phyloP scores from a whole-genome alignment of 805 yeast species.

The Metschnikowia picachoensis region DNA sequence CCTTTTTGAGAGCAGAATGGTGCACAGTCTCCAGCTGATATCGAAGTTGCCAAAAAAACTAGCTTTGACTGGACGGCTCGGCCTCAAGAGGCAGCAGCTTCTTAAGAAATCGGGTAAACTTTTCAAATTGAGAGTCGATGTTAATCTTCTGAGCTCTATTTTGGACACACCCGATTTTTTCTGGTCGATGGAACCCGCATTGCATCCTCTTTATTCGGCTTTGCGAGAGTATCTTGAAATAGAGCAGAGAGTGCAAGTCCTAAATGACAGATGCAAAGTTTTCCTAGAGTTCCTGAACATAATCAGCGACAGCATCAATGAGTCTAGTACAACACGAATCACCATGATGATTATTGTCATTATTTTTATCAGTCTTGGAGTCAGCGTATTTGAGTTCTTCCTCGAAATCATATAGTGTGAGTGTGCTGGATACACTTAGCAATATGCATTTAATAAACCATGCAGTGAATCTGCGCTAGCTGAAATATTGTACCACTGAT shows the following conservation, averaged over 20 bases:
- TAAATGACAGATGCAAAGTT: constrained; percentile 91
- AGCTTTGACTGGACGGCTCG: constrained; percentile 85
- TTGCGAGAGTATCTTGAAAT: constrained; percentile 90
- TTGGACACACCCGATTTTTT: constrained; percentile 94
- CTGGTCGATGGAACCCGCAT: constrained; percentile 92
- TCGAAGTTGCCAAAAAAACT: constrained; percentile 85
- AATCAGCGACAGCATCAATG: constrained; percentile 91
- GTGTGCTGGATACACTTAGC: constrained; percentile 3
- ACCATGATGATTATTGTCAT: constrained; percentile 86
- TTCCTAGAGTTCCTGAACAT: constrained; percentile 91
- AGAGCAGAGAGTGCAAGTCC: constrained; percentile 89
- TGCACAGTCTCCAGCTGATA: constrained; percentile 75
- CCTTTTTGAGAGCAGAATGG: constrained; percentile 87
- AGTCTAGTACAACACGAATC: constrained; percentile 84
- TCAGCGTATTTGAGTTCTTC: constrained; percentile 67
- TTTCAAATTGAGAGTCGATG: constrained; percentile 89
- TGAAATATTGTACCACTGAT: no score
- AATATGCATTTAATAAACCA: background rate
- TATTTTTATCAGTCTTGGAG: constrained; percentile 71
- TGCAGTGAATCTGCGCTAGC: no score
- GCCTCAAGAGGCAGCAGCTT: constrained; percentile 78
- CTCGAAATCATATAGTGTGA: constrained; percentile 40
- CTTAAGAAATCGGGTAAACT: constrained; percentile 85
- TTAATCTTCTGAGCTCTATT: constrained; percentile 83
- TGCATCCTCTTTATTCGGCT: constrained; percentile 88